Conservation (phyloP, 176 grass and related monocot genomes). For the Chrysopogon serrulatus region DNA sequence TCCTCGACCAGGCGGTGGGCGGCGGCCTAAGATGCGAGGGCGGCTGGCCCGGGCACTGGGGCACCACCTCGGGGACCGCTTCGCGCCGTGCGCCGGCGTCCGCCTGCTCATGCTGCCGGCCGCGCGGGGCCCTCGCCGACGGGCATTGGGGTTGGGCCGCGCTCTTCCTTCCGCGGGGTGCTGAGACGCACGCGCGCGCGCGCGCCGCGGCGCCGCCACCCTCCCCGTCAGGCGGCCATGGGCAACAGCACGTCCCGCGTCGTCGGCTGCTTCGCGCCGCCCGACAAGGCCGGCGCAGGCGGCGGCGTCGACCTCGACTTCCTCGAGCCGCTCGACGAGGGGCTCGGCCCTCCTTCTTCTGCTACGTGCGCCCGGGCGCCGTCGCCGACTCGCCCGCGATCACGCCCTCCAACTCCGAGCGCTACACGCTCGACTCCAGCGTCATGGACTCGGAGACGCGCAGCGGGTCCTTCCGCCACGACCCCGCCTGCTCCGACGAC, state of each 20-base stretch:
- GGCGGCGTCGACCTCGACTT: constrained; percentile 62
- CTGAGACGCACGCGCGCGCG: neutral
- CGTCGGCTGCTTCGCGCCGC: constrained; percentile 79
- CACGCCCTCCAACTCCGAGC: constrained; percentile 79
- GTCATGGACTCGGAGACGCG: constrained; percentile 71
- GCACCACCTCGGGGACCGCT: constrained; percentile 37
- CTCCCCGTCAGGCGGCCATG: constrained; percentile 17
- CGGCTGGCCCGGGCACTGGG: constrained; percentile 22
- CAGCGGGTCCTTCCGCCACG: constrained; percentile 66
- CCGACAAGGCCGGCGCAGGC: constrained; percentile 33
- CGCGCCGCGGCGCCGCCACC: neutral
- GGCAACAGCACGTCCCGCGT: constrained; percentile 88
- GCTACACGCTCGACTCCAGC: constrained; percentile 80
- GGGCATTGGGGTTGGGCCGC: constrained; percentile 54
- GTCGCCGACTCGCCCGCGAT: constrained; percentile 62
- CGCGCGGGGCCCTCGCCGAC: constrained; percentile 37
- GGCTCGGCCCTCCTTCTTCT: constrained; percentile 90
- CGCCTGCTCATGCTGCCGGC: constrained; percentile 51
- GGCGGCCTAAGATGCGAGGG: constrained; percentile 54
- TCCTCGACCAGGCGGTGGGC: constrained; percentile 30
- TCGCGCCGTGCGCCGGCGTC: constrained; percentile 38
- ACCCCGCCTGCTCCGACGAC: neutral
- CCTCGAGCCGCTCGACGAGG: constrained; percentile 79
- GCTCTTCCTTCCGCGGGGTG: constrained; percentile 19
- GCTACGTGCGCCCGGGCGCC: constrained; percentile 68